Evolutionary conservation across 495 filamentous ascomycete genomes (phyloP), one percentile per base, ranked within the genome.

Genomic region (Venustampulla echinocandica): DNA sequence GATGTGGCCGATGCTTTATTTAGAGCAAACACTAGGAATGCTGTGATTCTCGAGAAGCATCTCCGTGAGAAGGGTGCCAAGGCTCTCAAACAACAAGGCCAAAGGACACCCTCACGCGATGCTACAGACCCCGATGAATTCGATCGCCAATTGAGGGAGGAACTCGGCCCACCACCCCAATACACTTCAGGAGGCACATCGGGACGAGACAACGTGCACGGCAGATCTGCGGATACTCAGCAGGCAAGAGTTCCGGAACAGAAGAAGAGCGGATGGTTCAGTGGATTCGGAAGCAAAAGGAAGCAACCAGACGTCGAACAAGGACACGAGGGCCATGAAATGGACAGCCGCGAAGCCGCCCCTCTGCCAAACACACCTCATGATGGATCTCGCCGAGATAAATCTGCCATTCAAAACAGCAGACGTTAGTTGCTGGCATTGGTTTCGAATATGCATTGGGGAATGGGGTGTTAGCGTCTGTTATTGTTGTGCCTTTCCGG

Each of bases 1-100:
- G 92, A 96, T 55, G 19, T 97, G 19, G 75, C 75, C 27, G 92
- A 97, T 59, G 50, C 68, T 1, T 15, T 69, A 9, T 70, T 69
- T 49, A 61, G 73, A 27, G 74, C 80, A 61, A 94, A 94, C 59
- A 89, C 85, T 1, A 70, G 78, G 49, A 94, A 89, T 56, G 84
- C 84, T 3, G 68, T 82, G 35, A 57, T 84, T 7, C 71, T 94
- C n/a, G 84, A 94, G 55, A 71, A 76, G 22, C 72, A 82, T 52
- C 65, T 94, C 39, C 71, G 77, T 9, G 62, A 80, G 42, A 77
- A 81, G 53, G 77, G 70, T 6, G 56, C 64, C 28, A 69, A 69
- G 51, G 66, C 71, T 45, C 57, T 56, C 23, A 67, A 66, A 53
- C 69, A 56, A 10, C 58, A 59, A 28, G 65, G 65, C 10, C n/a